These are phyloP conservation scores for Candida suzukii DNA, from an alignment of 805 yeast genomes.

Conservation along the genomic window DNA sequence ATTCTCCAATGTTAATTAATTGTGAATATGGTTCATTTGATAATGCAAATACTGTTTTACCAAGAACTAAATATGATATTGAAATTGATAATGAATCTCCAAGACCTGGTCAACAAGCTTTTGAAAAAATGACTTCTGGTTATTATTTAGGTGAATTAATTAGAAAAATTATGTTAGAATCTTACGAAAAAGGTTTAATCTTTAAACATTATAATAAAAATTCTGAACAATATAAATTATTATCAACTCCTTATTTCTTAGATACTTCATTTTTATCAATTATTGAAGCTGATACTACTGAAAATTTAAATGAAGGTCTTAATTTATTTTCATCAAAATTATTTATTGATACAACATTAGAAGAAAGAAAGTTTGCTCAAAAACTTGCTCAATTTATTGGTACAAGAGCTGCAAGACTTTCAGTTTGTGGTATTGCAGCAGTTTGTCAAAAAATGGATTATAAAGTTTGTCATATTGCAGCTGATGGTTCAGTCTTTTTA, in stretches of 20 bases:
- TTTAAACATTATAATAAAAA: conserved; percentile 44
- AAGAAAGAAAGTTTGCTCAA: conserved; percentile 81
- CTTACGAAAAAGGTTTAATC: conserved; percentile 56
- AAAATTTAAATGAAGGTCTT: conserved; percentile 71
- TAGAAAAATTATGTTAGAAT: conserved; percentile 73
- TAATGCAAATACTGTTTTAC: conserved; percentile 79
- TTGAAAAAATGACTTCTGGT: conserved; percentile 98
- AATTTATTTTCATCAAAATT: conserved; percentile 56
- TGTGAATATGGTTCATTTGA: conserved; percentile 99
- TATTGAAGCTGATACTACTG: conserved; percentile 87
- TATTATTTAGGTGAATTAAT: conserved; percentile 92
- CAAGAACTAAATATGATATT: conserved; percentile 85
- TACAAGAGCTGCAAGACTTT: conserved; percentile 87
- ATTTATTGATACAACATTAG: conserved; percentile 58
- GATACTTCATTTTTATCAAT: conserved; percentile 87
- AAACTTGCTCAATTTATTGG: conserved; percentile 84
- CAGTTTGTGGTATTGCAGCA: conserved; percentile 96
- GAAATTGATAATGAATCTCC: conserved; percentile 83
- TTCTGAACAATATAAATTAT: conserved; percentile 55
- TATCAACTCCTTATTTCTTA: conserved; percentile 62
- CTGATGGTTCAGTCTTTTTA: conserved; percentile 95
- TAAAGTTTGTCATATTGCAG: conserved; percentile 81
- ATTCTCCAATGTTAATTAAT: conserved; percentile 89
- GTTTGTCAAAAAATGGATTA: conserved; percentile 84
- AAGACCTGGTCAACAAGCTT: conserved; percentile 95